phyloP scores from a whole-genome alignment of 2,329 filamentous ascomycete genomes.

The Seiridium cupressi region DNA sequence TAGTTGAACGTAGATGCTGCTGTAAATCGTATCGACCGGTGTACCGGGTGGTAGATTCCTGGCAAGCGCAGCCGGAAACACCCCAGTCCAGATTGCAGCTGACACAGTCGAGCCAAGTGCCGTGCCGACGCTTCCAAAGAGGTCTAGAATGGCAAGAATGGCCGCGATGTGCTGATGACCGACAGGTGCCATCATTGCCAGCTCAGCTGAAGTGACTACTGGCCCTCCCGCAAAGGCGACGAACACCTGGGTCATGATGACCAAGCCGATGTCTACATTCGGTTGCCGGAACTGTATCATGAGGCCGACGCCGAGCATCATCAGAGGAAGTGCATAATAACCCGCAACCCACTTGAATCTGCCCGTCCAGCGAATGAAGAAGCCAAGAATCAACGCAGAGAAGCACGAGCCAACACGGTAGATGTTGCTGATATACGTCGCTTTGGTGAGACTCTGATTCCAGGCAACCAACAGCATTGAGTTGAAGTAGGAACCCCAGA shows the following conservation, averaged over 20 bases:
- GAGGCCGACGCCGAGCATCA: conserved; percentile 53
- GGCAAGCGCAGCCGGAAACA: conserved; percentile 49
- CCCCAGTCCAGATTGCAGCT: conserved; percentile 62
- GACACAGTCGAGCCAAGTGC: conserved; percentile 60
- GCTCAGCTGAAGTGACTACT: conserved; percentile 58
- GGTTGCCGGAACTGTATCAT: conserved; percentile 61
- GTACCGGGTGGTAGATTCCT: too few relatives aligned
- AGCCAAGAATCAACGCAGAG: conserved; percentile 40
- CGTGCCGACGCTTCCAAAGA: conserved; percentile 55
- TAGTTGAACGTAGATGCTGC: conserved; percentile 46
- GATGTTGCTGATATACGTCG: conserved; percentile 33
- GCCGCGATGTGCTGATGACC: conserved; percentile 63
- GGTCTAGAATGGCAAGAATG: conserved; percentile 38
- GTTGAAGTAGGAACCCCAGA: conserved; percentile 38
- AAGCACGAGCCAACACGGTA: conserved; percentile 40
- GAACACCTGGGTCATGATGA: conserved; percentile 62
- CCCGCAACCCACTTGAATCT: conserved; percentile 47
- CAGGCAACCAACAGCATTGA: conserved; percentile 39
- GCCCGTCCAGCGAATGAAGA: conserved; percentile 41
- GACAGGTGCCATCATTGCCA: conserved; percentile 36
- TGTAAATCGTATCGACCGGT: conserved; percentile 38
- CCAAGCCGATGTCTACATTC: conserved; percentile 46
- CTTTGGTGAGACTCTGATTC: conserved; percentile 23
- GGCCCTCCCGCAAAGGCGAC: conserved; percentile 59
- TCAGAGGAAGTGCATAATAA: conserved; percentile 50